A percentile compares a stretch with the other conserved stretches of the same genome.
Conservation (phyloP, 805 yeast species). For the Candida ascalaphidarum region DNA sequence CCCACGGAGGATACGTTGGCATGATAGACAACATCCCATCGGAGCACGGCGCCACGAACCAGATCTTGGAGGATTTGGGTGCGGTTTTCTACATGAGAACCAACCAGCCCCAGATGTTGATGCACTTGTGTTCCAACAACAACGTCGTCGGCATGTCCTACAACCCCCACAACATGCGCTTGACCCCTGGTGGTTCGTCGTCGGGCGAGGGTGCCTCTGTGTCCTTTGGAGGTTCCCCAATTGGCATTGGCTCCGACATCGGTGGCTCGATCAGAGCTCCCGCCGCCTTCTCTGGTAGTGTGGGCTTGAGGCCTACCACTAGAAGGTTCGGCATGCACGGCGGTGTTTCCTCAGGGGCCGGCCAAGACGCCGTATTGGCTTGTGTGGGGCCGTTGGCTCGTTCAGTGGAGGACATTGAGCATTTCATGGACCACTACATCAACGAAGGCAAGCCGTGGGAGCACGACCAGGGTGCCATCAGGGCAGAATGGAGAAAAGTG, state of each 20-base stretch:
- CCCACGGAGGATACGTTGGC: constrained; percentile 54
- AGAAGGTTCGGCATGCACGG: constrained; percentile 39
- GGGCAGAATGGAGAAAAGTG: constrained; percentile 47
- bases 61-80: constrained; percentile 36
- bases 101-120: constrained; percentile 59
- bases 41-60: constrained; percentile 39
- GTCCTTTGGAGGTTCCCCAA: constrained; percentile 48
- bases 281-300: constrained; percentile 54
- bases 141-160: constrained; percentile 52
- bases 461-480: constrained; percentile 37
- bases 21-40: constrained; percentile 38
- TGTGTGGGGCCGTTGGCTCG: constrained; percentile 66
- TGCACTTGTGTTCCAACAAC: constrained; percentile 60
- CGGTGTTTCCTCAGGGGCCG: constrained; percentile 48
- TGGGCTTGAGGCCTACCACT: constrained; percentile 57
- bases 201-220: constrained; percentile 67
- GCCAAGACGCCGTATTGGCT: constrained; percentile 58
- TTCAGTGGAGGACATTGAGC: constrained; percentile 56
- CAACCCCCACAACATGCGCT: constrained; percentile 48
- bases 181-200: constrained; percentile 66
- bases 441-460: constrained; percentile 62
- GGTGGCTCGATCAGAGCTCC: constrained; percentile 68
- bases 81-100: constrained; percentile 61
- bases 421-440: constrained; percentile 55
- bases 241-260: constrained; percentile 65